Evolutionary conservation across 768 basidiomycete species (phyloP), one percentile per base, ranked within the genome.

Genomic region (Boletus subcaerulescens): DNA sequence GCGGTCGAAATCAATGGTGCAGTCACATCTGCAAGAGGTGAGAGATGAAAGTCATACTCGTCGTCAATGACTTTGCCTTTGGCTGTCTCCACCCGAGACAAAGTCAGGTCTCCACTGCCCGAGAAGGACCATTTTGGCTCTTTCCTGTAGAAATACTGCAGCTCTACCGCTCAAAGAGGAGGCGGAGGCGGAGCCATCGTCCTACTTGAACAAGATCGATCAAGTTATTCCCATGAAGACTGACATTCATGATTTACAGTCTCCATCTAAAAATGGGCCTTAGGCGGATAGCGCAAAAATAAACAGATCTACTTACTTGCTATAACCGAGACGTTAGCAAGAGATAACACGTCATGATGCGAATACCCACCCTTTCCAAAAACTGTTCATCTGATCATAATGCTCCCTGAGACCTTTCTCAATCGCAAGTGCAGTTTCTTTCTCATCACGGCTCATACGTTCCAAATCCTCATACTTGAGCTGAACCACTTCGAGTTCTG

Each of bases 391-490:
- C 38, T 76, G 69, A 46, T 73, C 72, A 48, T 77, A 79, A 60
- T 81, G 81, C 29, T 81, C 78, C 56, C 80, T 75, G 58, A 87
- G 72, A 60, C 71, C 79, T 52, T 67, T 76, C 73, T 85, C 82
- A 32, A 80, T 73, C 11, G 72, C 74, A 40, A 79, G 65, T 9
- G 82, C 77, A 4, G 75, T 74, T 22, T 84, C 78, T 58, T 73
- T 77, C 64, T 85, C 85, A 45, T 77, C 76, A 24, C 71, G 71
- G 26, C 75, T 75, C 47, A 66, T 67, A 36, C 72, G 66, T 40
- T 73, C 65, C 40, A 78, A 56, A 12, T 78, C 76, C 31, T 77
- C 71, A 41, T 77, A 71, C 64, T 75, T 76, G 42, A 75, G 61
- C 13, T 73, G 73, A 17, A 59, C 65, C 55, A 73, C 73, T 61